These are phyloP conservation scores for Saturnispora ahearnii DNA, from an alignment of 805 yeast genomes.

Conservation along the genomic window DNA sequence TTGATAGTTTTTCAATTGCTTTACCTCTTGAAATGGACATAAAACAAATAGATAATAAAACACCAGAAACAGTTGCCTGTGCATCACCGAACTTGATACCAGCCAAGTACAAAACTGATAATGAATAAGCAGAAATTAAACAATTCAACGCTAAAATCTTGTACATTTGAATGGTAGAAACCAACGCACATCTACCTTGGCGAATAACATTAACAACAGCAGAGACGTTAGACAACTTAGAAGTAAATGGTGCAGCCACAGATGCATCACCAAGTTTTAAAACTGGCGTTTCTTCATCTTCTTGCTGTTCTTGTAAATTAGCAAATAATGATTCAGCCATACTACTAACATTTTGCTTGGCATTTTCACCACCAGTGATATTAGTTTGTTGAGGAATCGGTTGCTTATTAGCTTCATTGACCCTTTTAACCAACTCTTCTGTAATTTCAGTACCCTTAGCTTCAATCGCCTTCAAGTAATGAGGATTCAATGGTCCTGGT, in stretches of 20 bases:
- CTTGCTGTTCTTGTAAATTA: slow-evolving; percentile 42
- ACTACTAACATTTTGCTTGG: neutral
- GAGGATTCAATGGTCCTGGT: slow-evolving; percentile 88
- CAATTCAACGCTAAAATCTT: slow-evolving; percentile 95
- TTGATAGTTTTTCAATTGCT: slow-evolving; percentile 79
- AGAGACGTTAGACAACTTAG: slow-evolving; percentile 83
- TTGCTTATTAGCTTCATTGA: slow-evolving; percentile 37
- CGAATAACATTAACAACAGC: slow-evolving; percentile 90
- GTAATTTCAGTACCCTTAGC: slow-evolving; percentile 74
- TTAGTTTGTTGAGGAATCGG: slow-evolving; percentile 22
- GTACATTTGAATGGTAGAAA: slow-evolving; percentile 97
- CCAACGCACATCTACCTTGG: slow-evolving; percentile 97
- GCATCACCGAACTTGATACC: slow-evolving; percentile 98
- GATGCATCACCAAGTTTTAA: slow-evolving; percentile 97
- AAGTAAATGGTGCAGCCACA: slow-evolving; percentile 97
- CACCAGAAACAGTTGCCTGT: slow-evolving; percentile 95
- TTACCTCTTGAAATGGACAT: slow-evolving; percentile 90
- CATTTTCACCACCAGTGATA: slow-evolving; percentile 26
- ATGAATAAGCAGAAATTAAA: slow-evolving; percentile 90
- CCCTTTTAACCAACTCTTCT: slow-evolving; percentile 58
- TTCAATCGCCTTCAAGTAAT: slow-evolving; percentile 78
- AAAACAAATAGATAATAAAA: slow-evolving; percentile 88
- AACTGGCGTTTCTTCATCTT: slow-evolving; percentile 79
- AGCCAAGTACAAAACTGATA: slow-evolving; percentile 87
- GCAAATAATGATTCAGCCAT: slow-evolving; percentile 60